These are phyloP conservation scores for Fusarium tuaranense DNA, from an alignment of 2,329 filamentous ascomycete species.

Conservation along the genomic window DNA sequence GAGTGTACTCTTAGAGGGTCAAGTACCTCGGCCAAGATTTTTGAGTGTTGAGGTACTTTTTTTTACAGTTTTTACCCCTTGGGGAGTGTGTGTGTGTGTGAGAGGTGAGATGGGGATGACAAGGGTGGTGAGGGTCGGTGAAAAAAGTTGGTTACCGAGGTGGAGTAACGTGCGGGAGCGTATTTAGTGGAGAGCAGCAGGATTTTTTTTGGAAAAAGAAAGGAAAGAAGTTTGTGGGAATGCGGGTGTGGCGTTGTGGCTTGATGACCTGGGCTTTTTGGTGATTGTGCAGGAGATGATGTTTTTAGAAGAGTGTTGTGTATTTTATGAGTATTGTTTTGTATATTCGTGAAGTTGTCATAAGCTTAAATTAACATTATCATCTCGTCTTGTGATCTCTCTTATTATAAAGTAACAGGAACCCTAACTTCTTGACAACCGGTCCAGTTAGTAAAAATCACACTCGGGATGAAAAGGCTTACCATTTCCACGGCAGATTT, in stretches of 20 bases:
- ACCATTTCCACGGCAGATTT: background rate
- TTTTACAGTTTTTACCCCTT: background rate
- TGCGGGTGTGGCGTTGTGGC: slow-evolving; percentile 27
- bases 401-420: background rate
- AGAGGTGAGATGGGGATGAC: background rate
- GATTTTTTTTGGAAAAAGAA: background rate
- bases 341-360: background rate
- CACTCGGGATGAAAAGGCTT: background rate
- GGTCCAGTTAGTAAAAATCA: background rate
- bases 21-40: slow-evolving; percentile 7
- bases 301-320: background rate
- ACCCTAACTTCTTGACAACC: background rate
- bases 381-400: background rate
- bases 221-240: background rate
- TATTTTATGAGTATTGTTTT: background rate
- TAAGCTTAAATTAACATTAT: background rate
- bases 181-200: slow-evolving; percentile 22
- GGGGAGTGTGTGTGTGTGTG: slow-evolving; percentile 12
- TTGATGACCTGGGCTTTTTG: background rate
- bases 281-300: background rate
- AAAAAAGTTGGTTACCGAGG: slow-evolving; percentile 22
- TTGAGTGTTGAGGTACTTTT: slow-evolving; percentile 11
- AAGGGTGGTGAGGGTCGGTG: slow-evolving; percentile 18
- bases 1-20: background rate
- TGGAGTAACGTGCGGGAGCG: slow-evolving; percentile 33